A percentile compares a stretch with the other conserved stretches of the same genome.
Conservation (phyloP, 306 rosid species). For the Spatholobus suberectus region DNA sequence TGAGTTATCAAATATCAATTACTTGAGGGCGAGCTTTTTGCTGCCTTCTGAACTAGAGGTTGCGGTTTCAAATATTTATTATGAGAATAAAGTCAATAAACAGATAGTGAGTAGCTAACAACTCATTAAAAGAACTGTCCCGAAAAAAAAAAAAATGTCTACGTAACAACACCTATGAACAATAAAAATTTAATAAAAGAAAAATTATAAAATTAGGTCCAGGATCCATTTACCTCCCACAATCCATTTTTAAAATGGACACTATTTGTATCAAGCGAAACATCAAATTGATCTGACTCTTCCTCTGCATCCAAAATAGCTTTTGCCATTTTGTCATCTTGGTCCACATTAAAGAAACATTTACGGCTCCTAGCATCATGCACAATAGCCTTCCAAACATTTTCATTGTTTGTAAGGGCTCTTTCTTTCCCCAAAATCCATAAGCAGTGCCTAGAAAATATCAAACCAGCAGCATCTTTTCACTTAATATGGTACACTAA, state of each 20-base stretch:
- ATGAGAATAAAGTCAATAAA: too few relatives aligned
- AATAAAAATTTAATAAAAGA: constrained; percentile 33
- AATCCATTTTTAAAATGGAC: constrained; percentile 54
- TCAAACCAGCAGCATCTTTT: background rate
- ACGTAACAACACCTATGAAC: constrained; percentile 46
- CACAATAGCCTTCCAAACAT: constrained; percentile 63
- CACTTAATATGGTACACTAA: background rate
- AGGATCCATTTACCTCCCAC: constrained; percentile 64
- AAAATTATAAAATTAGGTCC: background rate
- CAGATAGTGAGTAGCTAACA: too few relatives aligned
- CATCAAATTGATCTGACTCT: constrained; percentile 59
- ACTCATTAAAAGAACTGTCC: too few relatives aligned
- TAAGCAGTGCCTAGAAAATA: constrained; percentile 58
- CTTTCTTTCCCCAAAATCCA: constrained; percentile 77
- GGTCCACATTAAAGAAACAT: constrained; percentile 64
- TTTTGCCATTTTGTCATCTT: constrained; percentile 56
- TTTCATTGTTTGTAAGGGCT: constrained; percentile 33
- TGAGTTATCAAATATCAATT: too few relatives aligned
- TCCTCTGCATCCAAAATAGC: constrained; percentile 51
- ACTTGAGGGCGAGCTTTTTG: too few relatives aligned
- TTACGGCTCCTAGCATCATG: constrained; percentile 58
- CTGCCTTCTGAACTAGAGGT: too few relatives aligned
- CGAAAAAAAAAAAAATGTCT: too few relatives aligned
- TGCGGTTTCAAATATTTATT: too few relatives aligned
- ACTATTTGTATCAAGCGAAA: constrained; percentile 61